Percentiles rank a stretch among this genome's conserved stretches.
Evolutionary conservation across 768 basidiomycete genomes (phyloP).

Genomic region (Lactarius indigo): DNA sequence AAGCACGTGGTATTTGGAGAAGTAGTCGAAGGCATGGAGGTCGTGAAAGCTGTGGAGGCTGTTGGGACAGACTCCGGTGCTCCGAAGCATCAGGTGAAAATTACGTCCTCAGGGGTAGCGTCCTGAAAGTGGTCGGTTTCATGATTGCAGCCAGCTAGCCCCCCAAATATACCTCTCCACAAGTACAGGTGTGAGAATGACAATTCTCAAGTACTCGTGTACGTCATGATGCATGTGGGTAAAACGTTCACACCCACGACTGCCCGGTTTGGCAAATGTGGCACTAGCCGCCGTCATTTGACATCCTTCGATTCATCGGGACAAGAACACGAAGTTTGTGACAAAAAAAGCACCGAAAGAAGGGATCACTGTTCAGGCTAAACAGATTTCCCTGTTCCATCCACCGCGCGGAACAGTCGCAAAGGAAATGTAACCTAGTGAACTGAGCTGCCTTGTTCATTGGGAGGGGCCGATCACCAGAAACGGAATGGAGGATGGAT

Average conservation of each 20-base stretch:
- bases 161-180: no score
- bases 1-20: conserved; percentile 46
- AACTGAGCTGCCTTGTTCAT: no score
- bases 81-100: conserved; percentile 15
- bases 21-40: conserved; percentile 39
- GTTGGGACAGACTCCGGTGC: conserved; percentile 26
- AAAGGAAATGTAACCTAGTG: not conserved
- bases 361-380: not conserved
- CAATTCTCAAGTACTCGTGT: not conserved
- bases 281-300: not conserved
- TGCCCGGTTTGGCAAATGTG: not conserved
- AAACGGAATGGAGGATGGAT: no score
- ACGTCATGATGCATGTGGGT: not conserved
- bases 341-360: not conserved
- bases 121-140: not conserved
- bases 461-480: no score
- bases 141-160: no score
- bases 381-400: not conserved
- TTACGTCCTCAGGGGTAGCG: conserved; percentile 22
- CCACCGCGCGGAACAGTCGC: not conserved
- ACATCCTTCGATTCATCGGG: not conserved
- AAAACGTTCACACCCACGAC: not conserved
- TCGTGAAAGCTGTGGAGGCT: conserved; percentile 36
- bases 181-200: not conserved
- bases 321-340: no score